Evolutionary conservation across 768 basidiomycete species (phyloP).

Genomic region (Cystoderma amianthinum): DNA sequence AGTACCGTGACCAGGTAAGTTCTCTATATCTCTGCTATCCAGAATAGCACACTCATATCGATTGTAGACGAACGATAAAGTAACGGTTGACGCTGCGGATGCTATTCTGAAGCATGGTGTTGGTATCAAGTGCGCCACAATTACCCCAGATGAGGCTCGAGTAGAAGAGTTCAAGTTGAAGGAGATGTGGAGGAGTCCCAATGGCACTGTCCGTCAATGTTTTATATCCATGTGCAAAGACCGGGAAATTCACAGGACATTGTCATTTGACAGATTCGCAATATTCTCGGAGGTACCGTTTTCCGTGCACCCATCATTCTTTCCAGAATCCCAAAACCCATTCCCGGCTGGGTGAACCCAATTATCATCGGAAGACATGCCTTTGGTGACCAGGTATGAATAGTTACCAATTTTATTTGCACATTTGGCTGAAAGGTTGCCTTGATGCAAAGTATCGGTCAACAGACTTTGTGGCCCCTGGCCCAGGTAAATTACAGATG

Average conservation of each 20-base stretch:
- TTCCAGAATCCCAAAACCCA: conserved; percentile 80
- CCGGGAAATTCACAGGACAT: too few species aligned
- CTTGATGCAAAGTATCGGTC: conserved; percentile 82
- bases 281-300: conserved; percentile 96
- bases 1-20: conserved; percentile 79
- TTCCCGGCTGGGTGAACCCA: conserved; percentile 96
- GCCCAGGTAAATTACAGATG: conserved; percentile 89
- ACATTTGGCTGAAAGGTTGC: not conserved
- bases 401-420: not conserved
- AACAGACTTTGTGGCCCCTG: conserved; percentile 88
- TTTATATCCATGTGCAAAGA: too few species aligned
- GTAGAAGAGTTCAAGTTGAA: conserved; percentile 97
- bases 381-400: conserved; percentile 83
- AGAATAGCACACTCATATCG: not conserved
- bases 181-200: conserved; percentile 98
- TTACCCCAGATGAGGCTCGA: conserved; percentile 96
- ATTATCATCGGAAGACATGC: conserved; percentile 97
- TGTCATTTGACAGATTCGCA: conserved; percentile 67
- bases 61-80: conserved; percentile 80
- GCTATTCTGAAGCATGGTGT: conserved; percentile 93
- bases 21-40: not conserved
- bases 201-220: conserved; percentile 67
- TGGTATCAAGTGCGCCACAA: conserved; percentile 98
- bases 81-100: conserved; percentile 90
- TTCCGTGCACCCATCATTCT: conserved; percentile 99